Evolutionary conservation across 805 yeast species (phyloP), one percentile per base, ranked within the genome.

Genomic region (Sugiyamaella boreocaroliniensis): DNA sequence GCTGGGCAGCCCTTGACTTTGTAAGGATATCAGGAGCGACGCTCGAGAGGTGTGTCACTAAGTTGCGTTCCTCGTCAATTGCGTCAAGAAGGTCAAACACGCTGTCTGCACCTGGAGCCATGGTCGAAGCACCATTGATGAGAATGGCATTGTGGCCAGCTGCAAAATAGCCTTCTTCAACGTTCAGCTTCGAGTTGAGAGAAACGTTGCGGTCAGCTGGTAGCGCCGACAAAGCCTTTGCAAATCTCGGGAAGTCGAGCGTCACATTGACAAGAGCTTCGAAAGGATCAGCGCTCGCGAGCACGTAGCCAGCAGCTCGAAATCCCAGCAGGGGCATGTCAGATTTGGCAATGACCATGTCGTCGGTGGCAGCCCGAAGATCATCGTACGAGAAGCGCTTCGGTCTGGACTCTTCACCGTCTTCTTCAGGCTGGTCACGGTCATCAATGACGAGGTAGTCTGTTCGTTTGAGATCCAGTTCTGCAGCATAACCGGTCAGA

Each of bases 391-490:
- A 26, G 47, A 51, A n/a, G 45, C 40, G 37, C 46, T 48, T 40
- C 47, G 48, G 45, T 42, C 34, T 45, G 29, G 42, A 48, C 22
- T 37, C 43, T 22, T 43, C 45, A 18, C 16, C 50, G 12, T 54
- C 58, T 9, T 48, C 52, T 12, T 48, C 52, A n/a, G 20, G 43
- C 10, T 49, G 34, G 14, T 37, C 50, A 46, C 83, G 70, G 58
- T 83, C 89, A 60, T 83, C 88, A 47, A 82, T 75, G 2, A 76
- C 86, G 26, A 82, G 70, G 54, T 83, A 82, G 58, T 83, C 88
- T 0, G 87, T 79, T 57, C 85, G 71, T 60, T 85, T 85, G 55
- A 85, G 61, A 1, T 82, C 77, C 44, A 85, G 64, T 44, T 78
- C 85, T 15, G 77, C 82, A 1, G 89, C 93, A 65, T 81, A 88